Conservation (phyloP, 2,329 filamentous ascomycete genomes). For the Fusarium irregulare region DNA sequence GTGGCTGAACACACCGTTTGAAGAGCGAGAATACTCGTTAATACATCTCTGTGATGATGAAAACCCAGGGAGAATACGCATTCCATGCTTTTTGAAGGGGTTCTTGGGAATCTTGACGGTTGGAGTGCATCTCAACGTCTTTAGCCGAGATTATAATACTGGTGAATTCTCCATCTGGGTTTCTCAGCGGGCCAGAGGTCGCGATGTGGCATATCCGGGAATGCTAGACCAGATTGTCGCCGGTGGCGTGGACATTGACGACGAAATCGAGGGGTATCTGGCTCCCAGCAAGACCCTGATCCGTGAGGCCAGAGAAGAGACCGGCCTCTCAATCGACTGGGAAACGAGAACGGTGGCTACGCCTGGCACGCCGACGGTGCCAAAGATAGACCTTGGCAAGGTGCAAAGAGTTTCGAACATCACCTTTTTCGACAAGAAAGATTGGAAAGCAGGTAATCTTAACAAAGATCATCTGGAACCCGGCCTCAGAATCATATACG, state of each 20-base stretch:
- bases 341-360: constrained; percentile 31
- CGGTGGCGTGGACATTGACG: constrained; percentile 49
- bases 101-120: constrained; percentile 52
- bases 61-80: constrained; percentile 36
- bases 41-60: constrained; percentile 42
- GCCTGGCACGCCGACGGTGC: background rate
- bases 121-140: constrained; percentile 54
- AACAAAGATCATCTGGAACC: constrained; percentile 53
- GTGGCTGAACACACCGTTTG: constrained; percentile 43
- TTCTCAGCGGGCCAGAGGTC: constrained; percentile 45
- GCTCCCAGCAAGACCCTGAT: constrained; percentile 45
- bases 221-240: constrained; percentile 54
- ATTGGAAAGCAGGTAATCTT: constrained; percentile 41
- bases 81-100: constrained; percentile 50
- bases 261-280: constrained; percentile 37
- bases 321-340: constrained; percentile 37
- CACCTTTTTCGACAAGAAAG: constrained; percentile 52
- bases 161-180: constrained; percentile 50
- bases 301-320: constrained; percentile 52
- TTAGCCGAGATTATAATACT: constrained; percentile 43
- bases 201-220: constrained; percentile 48
- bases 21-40: constrained; percentile 43
- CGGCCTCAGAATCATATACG: constrained; percentile 53
- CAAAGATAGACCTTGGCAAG: constrained; percentile 35
- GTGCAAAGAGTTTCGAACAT: constrained; percentile 44